phyloP scores from a whole-genome alignment of 208 protist genomes.

The Porcisia hertigi region DNA sequence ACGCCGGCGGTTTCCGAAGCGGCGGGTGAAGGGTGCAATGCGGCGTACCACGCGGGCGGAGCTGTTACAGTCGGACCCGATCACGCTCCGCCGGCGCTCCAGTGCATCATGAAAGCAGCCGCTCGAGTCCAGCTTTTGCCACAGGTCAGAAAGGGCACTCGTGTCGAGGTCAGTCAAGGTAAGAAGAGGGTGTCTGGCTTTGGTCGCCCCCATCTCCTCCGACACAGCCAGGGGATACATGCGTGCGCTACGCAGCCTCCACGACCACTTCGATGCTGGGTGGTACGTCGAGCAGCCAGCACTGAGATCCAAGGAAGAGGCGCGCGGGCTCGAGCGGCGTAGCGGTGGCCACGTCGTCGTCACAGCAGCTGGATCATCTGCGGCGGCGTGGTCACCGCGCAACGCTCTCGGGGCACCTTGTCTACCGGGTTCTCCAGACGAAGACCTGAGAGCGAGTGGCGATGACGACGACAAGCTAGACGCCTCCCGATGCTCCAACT shows the following conservation, averaged over 20 bases:
- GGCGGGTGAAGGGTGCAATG: slow-evolving; percentile 7
- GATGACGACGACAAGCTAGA: not conserved
- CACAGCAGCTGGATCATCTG: not conserved
- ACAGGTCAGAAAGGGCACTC: slow-evolving; percentile 17
- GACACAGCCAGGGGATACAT: not conserved
- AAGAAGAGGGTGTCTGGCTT: too few relatives aligned
- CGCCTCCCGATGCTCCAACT: not conserved
- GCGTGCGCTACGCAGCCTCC: slow-evolving; percentile 9
- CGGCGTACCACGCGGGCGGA: slow-evolving; percentile 17
- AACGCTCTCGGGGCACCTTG: not conserved
- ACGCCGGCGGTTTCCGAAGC: slow-evolving; percentile 11
- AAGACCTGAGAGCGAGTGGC: not conserved
- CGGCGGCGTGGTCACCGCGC: not conserved
- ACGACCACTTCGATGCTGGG: slow-evolving; percentile 5
- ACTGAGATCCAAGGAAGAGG: not conserved
- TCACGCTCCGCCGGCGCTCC: slow-evolving; percentile 8
- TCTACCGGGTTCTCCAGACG: not conserved
- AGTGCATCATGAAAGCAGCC: slow-evolving; percentile 34
- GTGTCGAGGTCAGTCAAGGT: slow-evolving; percentile 16
- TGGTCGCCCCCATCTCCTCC: not conserved
- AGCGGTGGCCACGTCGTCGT: not conserved
- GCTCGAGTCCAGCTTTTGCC: slow-evolving; percentile 8
- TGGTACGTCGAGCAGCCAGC: not conserved
- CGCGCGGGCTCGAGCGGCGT: not conserved
- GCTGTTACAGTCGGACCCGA: slow-evolving; percentile 25